Base-by-base conservation (phyloP, 2,329 filamentous ascomycete genomes). In the Exophiala alcalophila region DNA sequence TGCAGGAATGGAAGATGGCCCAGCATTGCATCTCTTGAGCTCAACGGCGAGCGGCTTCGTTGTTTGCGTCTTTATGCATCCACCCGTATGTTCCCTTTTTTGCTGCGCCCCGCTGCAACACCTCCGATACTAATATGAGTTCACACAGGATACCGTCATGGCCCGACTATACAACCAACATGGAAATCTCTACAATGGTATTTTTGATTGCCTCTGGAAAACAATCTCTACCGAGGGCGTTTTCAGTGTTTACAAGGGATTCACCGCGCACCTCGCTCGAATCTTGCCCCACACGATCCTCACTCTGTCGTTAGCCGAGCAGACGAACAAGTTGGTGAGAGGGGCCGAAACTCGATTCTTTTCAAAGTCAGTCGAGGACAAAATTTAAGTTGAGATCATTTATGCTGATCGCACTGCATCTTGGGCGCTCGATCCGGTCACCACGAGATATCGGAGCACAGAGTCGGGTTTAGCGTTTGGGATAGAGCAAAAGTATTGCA, bases 91-190 rank as follows among this genome's bases (percentile, higher is more conserved):
- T 76, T 64, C 49, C 21, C 19, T 11, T 14, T 24, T 19, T 27
- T 16, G 10, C 29, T 11, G 7, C 16, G 16, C 12, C 4, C 12
- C 23, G 42, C 41, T 30, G 21, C 5, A 2, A 16, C n/a, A 44
- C 53, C 33, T 57, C 18, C 20, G 37, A 3, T 18, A 44, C 41
- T 52, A 28, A 47, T 44, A 25, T 37, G 38, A n/a, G n/a, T n/a
- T 23, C 24, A 40, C 32, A 42, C 32, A 49, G 78, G 92, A 98
- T 65, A 98, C 92, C 4, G 86, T 98, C 68, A 98, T 98, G 92
- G 92, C 88, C 50, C 84, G 92, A 51, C 83, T 98, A 74, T 98
- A 98, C 74, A 98, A 98, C 72, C 92, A 98, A 66, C 94, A 90
- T 50, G 92, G 92, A 38, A 94, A 96, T 63, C 76, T 98, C n/a